Evolutionary conservation across 495 filamentous ascomycete species (phyloP).

Genomic region (Aspergillus egyptiacus): DNA sequence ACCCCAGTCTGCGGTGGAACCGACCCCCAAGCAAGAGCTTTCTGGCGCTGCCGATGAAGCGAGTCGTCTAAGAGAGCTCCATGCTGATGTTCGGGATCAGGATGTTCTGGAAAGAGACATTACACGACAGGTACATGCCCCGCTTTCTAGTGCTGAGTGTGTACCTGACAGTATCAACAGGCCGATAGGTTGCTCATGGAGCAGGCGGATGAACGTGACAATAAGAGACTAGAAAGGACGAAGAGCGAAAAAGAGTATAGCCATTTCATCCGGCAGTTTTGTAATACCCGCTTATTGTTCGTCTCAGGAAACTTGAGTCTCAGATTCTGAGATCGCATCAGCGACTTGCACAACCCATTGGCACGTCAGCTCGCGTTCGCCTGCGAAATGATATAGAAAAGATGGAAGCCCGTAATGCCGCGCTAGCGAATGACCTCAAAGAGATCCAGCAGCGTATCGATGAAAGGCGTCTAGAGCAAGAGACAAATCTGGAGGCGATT

Average conservation of each 20-base stretch:
- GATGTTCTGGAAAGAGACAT: conserved; percentile 79
- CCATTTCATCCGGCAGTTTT: not conserved
- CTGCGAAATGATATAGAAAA: conserved; percentile 57
- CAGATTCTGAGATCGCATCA: conserved; percentile 46
- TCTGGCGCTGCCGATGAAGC: conserved; percentile 40
- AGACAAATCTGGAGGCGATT: conserved; percentile 30
- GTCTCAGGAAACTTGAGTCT: conserved; percentile 36
- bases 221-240: conserved; percentile 77
- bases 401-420: conserved; percentile 54
- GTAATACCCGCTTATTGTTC: conserved; percentile 11
- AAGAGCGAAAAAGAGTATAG: conserved; percentile 52
- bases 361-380: conserved; percentile 42
- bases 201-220: conserved; percentile 81
- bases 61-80: conserved; percentile 57
- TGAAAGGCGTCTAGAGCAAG: conserved; percentile 53
- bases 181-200: conserved; percentile 73
- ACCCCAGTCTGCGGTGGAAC: not conserved
- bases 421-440: conserved; percentile 60
- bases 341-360: conserved; percentile 44
- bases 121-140: conserved; percentile 40
- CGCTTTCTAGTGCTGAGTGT: not conserved
- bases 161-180: conserved; percentile 29
- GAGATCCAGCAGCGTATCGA: conserved; percentile 78
- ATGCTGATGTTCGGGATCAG: conserved; percentile 72
- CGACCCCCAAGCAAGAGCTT: not conserved